These are phyloP conservation scores for Adenanthera pavonina DNA, from an alignment of 306 rosid genomes.

Conservation along the genomic window DNA sequence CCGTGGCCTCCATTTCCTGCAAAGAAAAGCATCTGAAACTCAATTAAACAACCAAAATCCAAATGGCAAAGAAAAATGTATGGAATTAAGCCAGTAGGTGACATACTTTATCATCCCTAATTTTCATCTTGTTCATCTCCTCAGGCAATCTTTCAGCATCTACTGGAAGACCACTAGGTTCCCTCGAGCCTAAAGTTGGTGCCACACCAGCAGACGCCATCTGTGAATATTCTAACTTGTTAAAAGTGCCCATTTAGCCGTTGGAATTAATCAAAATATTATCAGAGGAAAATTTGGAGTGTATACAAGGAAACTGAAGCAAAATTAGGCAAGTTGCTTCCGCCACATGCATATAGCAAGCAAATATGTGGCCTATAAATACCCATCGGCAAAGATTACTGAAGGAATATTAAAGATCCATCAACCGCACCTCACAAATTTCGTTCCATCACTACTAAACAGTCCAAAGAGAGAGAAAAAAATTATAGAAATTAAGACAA, in stretches of 20 bases:
- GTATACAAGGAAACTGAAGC: constrained; percentile 20
- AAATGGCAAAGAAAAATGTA: neutral
- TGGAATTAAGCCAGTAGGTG: constrained; percentile 3
- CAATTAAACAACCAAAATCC: neutral
- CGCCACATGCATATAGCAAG: neutral
- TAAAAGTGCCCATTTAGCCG: constrained; percentile 55
- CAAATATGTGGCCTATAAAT: constrained; percentile 8
- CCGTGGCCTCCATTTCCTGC: constrained; percentile 81
- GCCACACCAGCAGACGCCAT: constrained; percentile 83
- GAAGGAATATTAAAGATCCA: constrained; percentile 31
- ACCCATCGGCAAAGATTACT: neutral
- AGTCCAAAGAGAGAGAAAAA: neutral
- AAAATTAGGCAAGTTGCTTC: constrained; percentile 6
- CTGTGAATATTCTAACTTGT: constrained; percentile 28
- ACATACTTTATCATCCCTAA: constrained; percentile 80
- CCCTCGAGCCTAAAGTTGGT: constrained; percentile 64
- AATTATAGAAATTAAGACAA: neutral
- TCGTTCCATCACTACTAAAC: neutral
- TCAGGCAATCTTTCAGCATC: constrained; percentile 81
- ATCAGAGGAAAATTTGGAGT: constrained; percentile 15
- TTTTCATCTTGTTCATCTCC: constrained; percentile 92
- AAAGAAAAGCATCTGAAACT: constrained; percentile 19
- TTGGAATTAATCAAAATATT: constrained; percentile 20
- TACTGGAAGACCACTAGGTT: constrained; percentile 53
- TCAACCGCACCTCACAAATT: constrained; percentile 13